A percentile compares a stretch with the other conserved stretches of the same genome.
phyloP scores from a whole-genome alignment of 345 rosid species.

The Capsella bursapastoris region DNA sequence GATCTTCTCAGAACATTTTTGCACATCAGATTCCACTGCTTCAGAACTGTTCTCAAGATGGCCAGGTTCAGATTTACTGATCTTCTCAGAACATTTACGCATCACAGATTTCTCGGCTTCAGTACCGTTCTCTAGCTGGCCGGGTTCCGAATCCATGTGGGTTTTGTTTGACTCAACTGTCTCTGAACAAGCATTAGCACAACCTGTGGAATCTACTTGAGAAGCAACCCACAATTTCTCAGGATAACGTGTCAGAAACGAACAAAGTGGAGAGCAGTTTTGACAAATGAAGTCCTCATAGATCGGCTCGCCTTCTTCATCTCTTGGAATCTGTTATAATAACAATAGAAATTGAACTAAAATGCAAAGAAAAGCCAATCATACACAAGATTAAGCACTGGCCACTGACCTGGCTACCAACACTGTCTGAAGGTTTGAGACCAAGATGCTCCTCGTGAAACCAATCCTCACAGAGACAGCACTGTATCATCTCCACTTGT shows the following conservation, averaged over 20 bases:
- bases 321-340: slow-evolving; percentile 71
- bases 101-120: slow-evolving; percentile 31
- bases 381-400: slow-evolving; percentile 12
- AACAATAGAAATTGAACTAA: neutral
- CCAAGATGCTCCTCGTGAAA: slow-evolving; percentile 95
- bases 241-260: slow-evolving; percentile 71
- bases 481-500: slow-evolving; percentile 96
- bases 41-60: slow-evolving; percentile 49
- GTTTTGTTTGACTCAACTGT: slow-evolving; percentile 55
- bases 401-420: slow-evolving; percentile 53
- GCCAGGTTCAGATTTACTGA: slow-evolving; percentile 42
- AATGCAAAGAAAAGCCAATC: neutral
- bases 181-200: slow-evolving; percentile 49
- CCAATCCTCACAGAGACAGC: slow-evolving; percentile 98
- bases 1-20: slow-evolving; percentile 59
- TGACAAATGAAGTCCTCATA: slow-evolving; percentile 92
- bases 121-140: slow-evolving; percentile 50
- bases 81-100: slow-evolving; percentile 61
- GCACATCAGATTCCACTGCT: slow-evolving; percentile 33
- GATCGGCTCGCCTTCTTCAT: slow-evolving; percentile 84
- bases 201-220: slow-evolving; percentile 41
- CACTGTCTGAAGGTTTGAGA: slow-evolving; percentile 64
- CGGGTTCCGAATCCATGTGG: slow-evolving; percentile 46
- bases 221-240: slow-evolving; percentile 59
- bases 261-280: slow-evolving; percentile 68